Evolutionary conservation across 495 filamentous ascomycete species (phyloP), one percentile per base, ranked within the genome.

Genomic region (Podospora comata): DNA sequence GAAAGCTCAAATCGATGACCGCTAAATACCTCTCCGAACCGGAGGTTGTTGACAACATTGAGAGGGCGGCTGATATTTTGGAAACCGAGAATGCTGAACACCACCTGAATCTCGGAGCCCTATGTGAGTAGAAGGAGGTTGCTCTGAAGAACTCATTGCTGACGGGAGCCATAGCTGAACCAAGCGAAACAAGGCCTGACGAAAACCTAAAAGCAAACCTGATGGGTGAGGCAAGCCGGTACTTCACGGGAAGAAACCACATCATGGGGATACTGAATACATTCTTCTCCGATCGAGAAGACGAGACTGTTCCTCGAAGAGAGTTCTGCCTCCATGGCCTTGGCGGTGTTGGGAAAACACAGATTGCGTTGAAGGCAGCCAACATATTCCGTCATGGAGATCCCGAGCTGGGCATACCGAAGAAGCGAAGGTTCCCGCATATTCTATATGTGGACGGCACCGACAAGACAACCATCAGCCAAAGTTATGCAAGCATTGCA

Each of bases 281-380:
- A 0, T 60, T 66, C n/a, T 72, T 72, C 54, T 55, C 34, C 6
- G 11, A 11, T 13, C 65, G 69, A 1, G 55, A 68, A 13, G 48
- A 32, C 13, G 23, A 32, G 6, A 53, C 44, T 0, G 39, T 27
- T 1, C 58, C 58, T 1, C 44, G 68, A 3, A 66, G 68, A 9
- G 66, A 72, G n/a, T 72, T 64, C 44, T 56, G 72, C 3, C 67
- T 76, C 1, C 58, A 70, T 28, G 74, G 72, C 4, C 61, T 72
- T 65, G 65, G 65, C 16, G 74, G 74, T n/a, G 67, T 71, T 23
- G 72, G 74, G 4, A 76, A 76, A 48, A 76, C 68, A 1, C 59
- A 74, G 60, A 71, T 76, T 23, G 72, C 72, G 2, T 16, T 69
- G 4, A 71, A 70, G 32, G 55, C 65, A 13, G 55, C 32, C 0